phyloP scores from a whole-genome alignment of 768 basidiomycete species.

The Rhodotorula graminis region DNA sequence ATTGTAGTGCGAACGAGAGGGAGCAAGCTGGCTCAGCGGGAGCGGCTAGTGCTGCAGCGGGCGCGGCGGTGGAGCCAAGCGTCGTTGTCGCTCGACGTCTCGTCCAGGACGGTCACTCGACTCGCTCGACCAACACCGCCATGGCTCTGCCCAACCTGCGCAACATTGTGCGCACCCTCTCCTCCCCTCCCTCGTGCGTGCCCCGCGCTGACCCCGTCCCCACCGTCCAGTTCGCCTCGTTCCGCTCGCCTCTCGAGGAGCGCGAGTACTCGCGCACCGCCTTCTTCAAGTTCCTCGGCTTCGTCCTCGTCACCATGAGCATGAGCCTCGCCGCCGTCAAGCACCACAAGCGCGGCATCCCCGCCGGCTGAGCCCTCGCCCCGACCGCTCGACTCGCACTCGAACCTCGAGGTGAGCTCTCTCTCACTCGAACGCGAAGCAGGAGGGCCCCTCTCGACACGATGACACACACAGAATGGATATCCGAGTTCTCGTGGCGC shows the following conservation, averaged over 20 bases:
- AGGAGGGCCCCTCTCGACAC: not conserved
- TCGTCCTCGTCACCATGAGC: constrained; percentile 9
- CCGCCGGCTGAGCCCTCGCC: not conserved
- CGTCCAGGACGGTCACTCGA: not conserved
- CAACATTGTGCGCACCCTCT: constrained; percentile 28
- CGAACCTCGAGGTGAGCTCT: not conserved
- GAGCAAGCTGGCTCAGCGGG: not conserved
- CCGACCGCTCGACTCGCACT: too few species aligned
- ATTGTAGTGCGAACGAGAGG: not conserved
- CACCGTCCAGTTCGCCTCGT: constrained; percentile 32
- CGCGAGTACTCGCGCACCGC: constrained; percentile 32
- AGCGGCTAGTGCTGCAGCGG: too few species aligned
- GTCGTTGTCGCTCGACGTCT: too few species aligned
- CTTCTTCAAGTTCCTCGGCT: constrained; percentile 38
- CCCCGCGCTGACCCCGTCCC: not conserved
- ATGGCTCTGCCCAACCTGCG: constrained; percentile 40
- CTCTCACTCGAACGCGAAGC: not conserved
- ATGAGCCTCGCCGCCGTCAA: constrained; percentile 23
- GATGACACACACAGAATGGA: constrained; percentile 1
- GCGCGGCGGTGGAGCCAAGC: too few species aligned
- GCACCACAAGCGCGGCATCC: not conserved
- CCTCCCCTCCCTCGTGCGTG: not conserved
- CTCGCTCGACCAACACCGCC: not conserved
- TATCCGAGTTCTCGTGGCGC: not conserved
- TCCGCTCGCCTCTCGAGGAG: constrained; percentile 38